A percentile compares a stretch with the other conserved stretches of the same genome.
Conservation (phyloP, 2,329 filamentous ascomycete genomes). For the Xylariomycetidae sp. region DNA sequence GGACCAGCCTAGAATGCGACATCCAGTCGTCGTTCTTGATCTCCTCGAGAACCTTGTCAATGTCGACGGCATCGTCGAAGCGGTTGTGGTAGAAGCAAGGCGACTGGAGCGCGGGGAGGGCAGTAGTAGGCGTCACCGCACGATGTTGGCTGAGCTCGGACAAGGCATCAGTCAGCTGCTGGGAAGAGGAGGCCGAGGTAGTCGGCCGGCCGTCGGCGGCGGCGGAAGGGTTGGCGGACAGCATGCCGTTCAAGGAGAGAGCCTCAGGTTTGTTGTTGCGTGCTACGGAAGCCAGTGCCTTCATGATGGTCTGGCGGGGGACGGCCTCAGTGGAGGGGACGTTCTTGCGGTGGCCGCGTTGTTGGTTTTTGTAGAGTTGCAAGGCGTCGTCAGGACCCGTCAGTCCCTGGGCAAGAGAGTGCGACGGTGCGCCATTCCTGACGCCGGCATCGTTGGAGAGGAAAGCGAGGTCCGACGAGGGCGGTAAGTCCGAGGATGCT, state of each 20-base stretch:
- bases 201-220: slow-evolving; percentile 29
- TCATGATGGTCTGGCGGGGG: slow-evolving; percentile 75
- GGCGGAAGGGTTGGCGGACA: slow-evolving; percentile 38
- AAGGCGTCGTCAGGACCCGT: slow-evolving; percentile 20
- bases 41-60: slow-evolving; percentile 90
- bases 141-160: slow-evolving; percentile 45
- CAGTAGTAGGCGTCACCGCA: slow-evolving; percentile 38
- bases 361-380: slow-evolving; percentile 19
- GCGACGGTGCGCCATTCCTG: slow-evolving; percentile 12
- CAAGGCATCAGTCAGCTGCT: slow-evolving; percentile 58
- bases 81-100: slow-evolving; percentile 97
- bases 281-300: slow-evolving; percentile 66
- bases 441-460: slow-evolving; percentile 19
- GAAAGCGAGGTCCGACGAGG: slow-evolving; percentile 6
- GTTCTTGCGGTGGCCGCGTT: slow-evolving; percentile 38
- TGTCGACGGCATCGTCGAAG: slow-evolving; percentile 93
- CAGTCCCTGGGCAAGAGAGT: slow-evolving; percentile 19
- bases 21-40: slow-evolving; percentile 84
- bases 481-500: slow-evolving; percentile 16
- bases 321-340: slow-evolving; percentile 58
- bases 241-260: slow-evolving; percentile 55
- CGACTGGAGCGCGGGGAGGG: slow-evolving; percentile 70
- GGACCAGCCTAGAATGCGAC: slow-evolving; percentile 88
- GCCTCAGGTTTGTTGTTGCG: slow-evolving; percentile 57
- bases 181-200: slow-evolving; percentile 43